phyloP scores from a whole-genome alignment of 345 rosid species.

The Dimocarpus longan region DNA sequence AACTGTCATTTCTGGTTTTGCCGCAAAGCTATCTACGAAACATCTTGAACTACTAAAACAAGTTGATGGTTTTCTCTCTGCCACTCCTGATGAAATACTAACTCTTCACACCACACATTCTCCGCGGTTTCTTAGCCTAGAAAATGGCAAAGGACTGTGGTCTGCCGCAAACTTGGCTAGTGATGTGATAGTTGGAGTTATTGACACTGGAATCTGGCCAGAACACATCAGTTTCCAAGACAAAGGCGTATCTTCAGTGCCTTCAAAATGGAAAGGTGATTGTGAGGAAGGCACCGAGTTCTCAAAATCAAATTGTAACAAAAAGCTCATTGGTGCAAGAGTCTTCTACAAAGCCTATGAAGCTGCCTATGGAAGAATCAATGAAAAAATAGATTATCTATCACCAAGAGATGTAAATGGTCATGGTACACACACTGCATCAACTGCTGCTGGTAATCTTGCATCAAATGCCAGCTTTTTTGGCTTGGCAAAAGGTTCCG shows the following conservation, averaged over 20 bases:
- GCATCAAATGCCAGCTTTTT: conserved; percentile 48
- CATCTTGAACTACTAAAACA: conserved; percentile 51
- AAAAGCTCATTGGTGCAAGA: conserved; percentile 76
- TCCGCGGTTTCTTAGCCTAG: conserved; percentile 66
- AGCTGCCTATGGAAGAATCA: conserved; percentile 45
- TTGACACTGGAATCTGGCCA: conserved; percentile 82
- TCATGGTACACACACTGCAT: conserved; percentile 88
- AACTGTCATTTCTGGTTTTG: conserved; percentile 63
- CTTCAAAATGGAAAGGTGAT: conserved; percentile 70
- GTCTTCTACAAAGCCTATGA: conserved; percentile 66
- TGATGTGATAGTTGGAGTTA: conserved; percentile 65
- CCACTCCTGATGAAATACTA: conserved; percentile 57
- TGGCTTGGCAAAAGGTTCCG: conserved; percentile 63
- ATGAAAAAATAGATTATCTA: conserved; percentile 51
- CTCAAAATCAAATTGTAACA: conserved; percentile 60
- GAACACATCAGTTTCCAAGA: conserved; percentile 76
- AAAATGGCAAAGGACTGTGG: conserved; percentile 60
- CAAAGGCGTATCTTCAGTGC: conserved; percentile 52
- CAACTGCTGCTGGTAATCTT: conserved; percentile 68
- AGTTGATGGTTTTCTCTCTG: conserved; percentile 56
- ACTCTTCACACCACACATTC: conserved; percentile 69
- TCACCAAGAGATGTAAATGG: conserved; percentile 75
- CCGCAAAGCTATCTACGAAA: conserved; percentile 55
- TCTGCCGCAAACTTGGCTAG: conserved; percentile 37
- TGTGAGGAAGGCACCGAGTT: conserved; percentile 72